Conservation (phyloP, 1,284 basidiomycete species). For the Malassezia furfur region DNA sequence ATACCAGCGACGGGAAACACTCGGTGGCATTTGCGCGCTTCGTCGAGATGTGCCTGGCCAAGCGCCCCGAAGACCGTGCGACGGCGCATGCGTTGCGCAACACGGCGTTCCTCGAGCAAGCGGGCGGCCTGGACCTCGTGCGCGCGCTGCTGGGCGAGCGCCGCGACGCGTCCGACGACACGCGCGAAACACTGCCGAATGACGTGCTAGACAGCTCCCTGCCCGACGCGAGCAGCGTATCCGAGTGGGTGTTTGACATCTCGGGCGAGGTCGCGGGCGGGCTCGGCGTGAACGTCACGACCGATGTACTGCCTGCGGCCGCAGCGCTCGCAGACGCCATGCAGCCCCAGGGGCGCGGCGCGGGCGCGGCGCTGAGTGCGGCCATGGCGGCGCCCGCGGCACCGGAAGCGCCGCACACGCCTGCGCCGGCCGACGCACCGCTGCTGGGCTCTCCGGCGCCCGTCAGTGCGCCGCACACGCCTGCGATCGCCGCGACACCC, state of each 20-base stretch:
- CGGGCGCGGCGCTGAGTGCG: neutral
- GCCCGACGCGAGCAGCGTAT: conserved; percentile 8
- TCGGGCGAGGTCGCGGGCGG: conserved; percentile 4
- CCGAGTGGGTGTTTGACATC: conserved; percentile 15
- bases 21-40: conserved; percentile 84
- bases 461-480: neutral
- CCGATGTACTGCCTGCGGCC: neutral
- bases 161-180: neutral
- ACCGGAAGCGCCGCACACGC: neutral
- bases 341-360: conserved; percentile 1
- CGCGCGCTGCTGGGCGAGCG: conserved; percentile 39
- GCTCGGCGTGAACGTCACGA: neutral
- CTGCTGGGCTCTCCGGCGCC: neutral
- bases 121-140: conserved; percentile 40
- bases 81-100: conserved; percentile 80
- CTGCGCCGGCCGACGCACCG: neutral
- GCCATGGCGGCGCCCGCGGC: neutral
- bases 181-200: neutral
- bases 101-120: conserved; percentile 79
- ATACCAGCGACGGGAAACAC: conserved; percentile 60
- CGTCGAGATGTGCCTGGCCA: conserved; percentile 77
- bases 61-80: conserved; percentile 79
- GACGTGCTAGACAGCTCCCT: conserved; percentile 2
- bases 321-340: conserved; percentile 5
- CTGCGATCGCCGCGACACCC: neutral